Base-by-base conservation (phyloP, 306 rosid genomes). In the Vachellia pachyceras region DNA sequence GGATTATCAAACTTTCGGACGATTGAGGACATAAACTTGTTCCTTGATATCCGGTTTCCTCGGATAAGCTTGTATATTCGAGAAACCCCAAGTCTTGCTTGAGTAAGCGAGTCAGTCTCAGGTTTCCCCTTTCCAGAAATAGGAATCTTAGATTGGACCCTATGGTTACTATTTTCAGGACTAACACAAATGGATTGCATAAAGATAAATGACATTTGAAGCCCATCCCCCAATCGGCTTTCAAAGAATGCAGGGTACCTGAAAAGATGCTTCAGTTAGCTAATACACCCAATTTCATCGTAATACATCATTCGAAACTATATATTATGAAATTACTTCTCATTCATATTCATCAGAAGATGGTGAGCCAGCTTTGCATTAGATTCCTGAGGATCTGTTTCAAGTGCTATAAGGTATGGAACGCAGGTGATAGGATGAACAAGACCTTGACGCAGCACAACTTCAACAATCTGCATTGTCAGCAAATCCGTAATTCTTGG, bases 341-440 rank as follows among this genome's bases (percentile, higher is more conserved):
- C 98, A 80, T 95, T 89, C 99, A 93, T 95, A 81, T 91, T 93
- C 94, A 93, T 91, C 83, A 95, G 90, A 85, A 95, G 89, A 85
- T 92, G 97, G 84, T 95, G 99, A 84, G 99, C 96, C 90, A 95
- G 83, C 89, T 90, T 95, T 11, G 91, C 81, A 68, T 95, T 95
- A 65, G 85, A 86, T 80, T 93, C 99, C 78, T 82, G 82, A 42
- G 99, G 97, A 90, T 95, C 99, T 33, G 97, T 89, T 89, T 95
- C 99, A 25, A 95, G 94, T n/a, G 99, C 99, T 78, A 95, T 92
- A 72, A 95, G 98, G 85, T 84, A 87, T 40, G 99, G 99, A 85
- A 95, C 99, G 82, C 99, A 91, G 46, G 98, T 93, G 85, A 95
- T 95, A n/a, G 98, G 99, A 87, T 93, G 98, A 84, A 92, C 99